Evolutionary conservation across 2,329 filamentous ascomycete species (phyloP).

Genomic region (Fusarium phyllophilum): DNA sequence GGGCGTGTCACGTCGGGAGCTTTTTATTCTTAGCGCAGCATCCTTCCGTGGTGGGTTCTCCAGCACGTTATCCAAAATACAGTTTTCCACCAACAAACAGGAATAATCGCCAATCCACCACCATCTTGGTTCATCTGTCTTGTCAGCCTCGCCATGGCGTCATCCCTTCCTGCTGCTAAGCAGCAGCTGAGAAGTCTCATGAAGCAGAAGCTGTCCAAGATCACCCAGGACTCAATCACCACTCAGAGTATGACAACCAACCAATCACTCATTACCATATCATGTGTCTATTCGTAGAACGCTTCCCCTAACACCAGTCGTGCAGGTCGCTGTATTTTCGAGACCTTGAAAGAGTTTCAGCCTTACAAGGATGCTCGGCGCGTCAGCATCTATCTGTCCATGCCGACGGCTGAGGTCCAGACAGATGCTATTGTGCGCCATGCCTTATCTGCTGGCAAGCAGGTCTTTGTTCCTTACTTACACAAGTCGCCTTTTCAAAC

Average conservation of each 20-base stretch:
- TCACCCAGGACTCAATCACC: slow-evolving; percentile 70
- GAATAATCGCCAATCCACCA: slow-evolving; percentile 17
- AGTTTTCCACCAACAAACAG: slow-evolving; percentile 19
- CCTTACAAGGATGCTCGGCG: slow-evolving; percentile 80
- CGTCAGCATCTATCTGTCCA: slow-evolving; percentile 91
- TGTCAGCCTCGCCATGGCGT: slow-evolving; percentile 56
- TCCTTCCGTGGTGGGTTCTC: slow-evolving; percentile 6
- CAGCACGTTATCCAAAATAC: slow-evolving; percentile 11
- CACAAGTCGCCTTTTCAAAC: slow-evolving; percentile 66
- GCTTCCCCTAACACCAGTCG: slow-evolving; percentile 31
- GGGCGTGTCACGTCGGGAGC: slow-evolving; percentile 17
- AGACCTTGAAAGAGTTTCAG: slow-evolving; percentile 71
- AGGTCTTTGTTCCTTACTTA: slow-evolving; percentile 92
- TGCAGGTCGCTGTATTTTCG: slow-evolving; percentile 72
- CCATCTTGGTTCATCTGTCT: slow-evolving; percentile 6
- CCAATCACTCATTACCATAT: background rate
- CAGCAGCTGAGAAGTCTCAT: slow-evolving; percentile 78
- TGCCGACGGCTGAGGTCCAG: slow-evolving; percentile 88
- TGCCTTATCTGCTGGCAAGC: slow-evolving; percentile 80
- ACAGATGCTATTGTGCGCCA: slow-evolving; percentile 85
- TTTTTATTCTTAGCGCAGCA: slow-evolving; percentile 26
- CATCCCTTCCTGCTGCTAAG: slow-evolving; percentile 73
- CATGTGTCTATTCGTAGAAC: slow-evolving; percentile 9
- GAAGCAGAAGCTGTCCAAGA: slow-evolving; percentile 69
- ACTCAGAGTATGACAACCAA: slow-evolving; percentile 72